Conservation (phyloP, 768 basidiomycete species). For the Clavaria fumosa region DNA sequence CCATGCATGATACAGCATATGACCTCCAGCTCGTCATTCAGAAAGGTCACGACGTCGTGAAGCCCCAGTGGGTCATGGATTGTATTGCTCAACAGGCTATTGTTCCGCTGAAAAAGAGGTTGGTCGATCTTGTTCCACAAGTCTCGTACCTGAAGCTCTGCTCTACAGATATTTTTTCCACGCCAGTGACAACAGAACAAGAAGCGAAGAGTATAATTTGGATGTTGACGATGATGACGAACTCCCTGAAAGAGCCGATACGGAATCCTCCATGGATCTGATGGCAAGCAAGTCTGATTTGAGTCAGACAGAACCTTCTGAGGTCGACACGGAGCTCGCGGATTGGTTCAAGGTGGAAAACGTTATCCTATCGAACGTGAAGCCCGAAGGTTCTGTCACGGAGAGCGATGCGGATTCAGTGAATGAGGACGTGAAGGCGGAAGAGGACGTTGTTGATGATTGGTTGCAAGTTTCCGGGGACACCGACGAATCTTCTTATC, state of each 20-base stretch:
- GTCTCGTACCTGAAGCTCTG: background rate
- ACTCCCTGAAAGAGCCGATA: constrained; percentile 1
- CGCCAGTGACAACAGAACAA: constrained; percentile 36
- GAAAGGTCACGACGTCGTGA: constrained; percentile 62
- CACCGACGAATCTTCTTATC: background rate
- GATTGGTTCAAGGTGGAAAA: constrained; percentile 49
- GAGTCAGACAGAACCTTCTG: constrained; percentile 13
- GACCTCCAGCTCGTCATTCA: constrained; percentile 57
- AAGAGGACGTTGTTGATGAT: constrained; percentile 21
- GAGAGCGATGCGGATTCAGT: constrained; percentile 58
- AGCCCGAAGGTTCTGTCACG: constrained; percentile 29
- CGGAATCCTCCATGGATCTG: background rate
- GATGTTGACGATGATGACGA: constrained; percentile 23
- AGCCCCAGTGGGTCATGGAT: constrained; percentile 70
- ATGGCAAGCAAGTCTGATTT: too few species aligned
- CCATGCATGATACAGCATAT: constrained; percentile 31
- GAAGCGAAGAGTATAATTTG: constrained; percentile 35
- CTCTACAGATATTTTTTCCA: constrained; percentile 61
- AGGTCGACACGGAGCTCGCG: constrained; percentile 32
- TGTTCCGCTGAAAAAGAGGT: constrained; percentile 59
- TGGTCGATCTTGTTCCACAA: background rate
- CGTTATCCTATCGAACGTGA: constrained; percentile 13
- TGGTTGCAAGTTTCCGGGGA: constrained; percentile 21
- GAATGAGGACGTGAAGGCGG: constrained; percentile 38
- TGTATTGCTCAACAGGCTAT: constrained; percentile 45